Conservation (phyloP, 306 rosid genomes). For the Fragaria iinumae region DNA sequence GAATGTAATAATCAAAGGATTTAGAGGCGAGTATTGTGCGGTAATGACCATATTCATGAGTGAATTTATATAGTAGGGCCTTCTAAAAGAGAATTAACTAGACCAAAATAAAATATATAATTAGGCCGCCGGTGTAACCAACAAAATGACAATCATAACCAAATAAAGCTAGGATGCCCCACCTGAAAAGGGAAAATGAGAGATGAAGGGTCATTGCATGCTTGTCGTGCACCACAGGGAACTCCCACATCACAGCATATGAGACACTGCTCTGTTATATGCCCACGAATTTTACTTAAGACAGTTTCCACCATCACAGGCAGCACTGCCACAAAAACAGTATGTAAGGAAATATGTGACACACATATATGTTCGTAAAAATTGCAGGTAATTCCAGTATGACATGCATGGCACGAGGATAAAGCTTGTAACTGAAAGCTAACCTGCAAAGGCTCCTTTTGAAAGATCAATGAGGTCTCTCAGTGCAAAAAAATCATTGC, state of each 20-base stretch:
- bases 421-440: constrained; percentile 29
- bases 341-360: neutral
- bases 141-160: constrained; percentile 1
- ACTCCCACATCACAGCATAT: constrained; percentile 94
- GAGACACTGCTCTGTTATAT: constrained; percentile 92
- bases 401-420: constrained; percentile 12
- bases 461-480: constrained; percentile 98
- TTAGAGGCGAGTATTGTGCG: neutral
- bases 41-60: too few relatives aligned
- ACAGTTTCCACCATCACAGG: constrained; percentile 84
- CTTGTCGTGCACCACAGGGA: constrained; percentile 88
- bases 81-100: neutral
- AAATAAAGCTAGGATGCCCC: constrained; percentile 13
- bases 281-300: constrained; percentile 72
- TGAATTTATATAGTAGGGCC: neutral
- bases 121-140: neutral
- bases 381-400: neutral
- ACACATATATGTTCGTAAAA: neutral
- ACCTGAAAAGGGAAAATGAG: constrained; percentile 99
- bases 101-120: neutral
- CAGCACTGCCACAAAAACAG: constrained; percentile 61
- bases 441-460: constrained; percentile 96
- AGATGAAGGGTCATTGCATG: constrained; percentile 83
- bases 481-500: constrained; percentile 94
- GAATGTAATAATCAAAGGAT: neutral